A percentile compares a stretch with the other conserved stretches of the same genome.
Conservation (phyloP, 2,329 filamentous ascomycete genomes). For the Lasiodiplodia gonubiensis region DNA sequence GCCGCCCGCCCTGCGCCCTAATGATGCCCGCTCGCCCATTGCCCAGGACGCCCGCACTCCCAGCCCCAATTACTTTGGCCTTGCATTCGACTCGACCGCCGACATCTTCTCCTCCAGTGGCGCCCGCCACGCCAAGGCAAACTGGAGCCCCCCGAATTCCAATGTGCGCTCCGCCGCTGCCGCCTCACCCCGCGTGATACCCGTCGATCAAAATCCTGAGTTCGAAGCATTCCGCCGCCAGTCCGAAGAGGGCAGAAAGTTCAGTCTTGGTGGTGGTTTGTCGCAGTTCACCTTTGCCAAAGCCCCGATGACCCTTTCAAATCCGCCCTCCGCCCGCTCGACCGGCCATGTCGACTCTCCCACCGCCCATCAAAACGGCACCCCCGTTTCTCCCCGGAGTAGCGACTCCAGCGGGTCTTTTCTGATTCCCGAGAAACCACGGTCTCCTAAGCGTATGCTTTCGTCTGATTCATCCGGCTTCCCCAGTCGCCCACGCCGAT, state of each 20-base stretch:
- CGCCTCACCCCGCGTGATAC: constrained; percentile 70
- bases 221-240: constrained; percentile 80
- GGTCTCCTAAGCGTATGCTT: constrained; percentile 57
- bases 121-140: constrained; percentile 67
- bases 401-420: constrained; percentile 22
- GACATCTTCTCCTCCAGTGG: constrained; percentile 67
- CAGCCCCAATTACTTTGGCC: constrained; percentile 88
- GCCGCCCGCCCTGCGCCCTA: constrained; percentile 37
- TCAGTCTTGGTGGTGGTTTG: constrained; percentile 49
- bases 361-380: constrained; percentile 14
- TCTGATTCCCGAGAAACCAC: constrained; percentile 34
- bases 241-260: constrained; percentile 66
- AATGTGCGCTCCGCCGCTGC: constrained; percentile 73
- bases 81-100: constrained; percentile 66
- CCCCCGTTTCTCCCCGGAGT: constrained; percentile 11
- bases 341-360: not conserved
- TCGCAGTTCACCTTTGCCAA: constrained; percentile 45
- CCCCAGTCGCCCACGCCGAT: constrained; percentile 51
- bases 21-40: constrained; percentile 42
- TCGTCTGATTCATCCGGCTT: constrained; percentile 52
- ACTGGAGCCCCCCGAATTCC: constrained; percentile 76
- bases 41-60: constrained; percentile 44
- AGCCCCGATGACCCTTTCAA: constrained; percentile 16
- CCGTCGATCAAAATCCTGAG: constrained; percentile 78
- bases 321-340: constrained; percentile 15